Evolutionary conservation across 73 alveolate genomes (phyloP), one percentile per base, ranked within the genome.

Genomic region (Paramecium pentaurelia): DNA sequence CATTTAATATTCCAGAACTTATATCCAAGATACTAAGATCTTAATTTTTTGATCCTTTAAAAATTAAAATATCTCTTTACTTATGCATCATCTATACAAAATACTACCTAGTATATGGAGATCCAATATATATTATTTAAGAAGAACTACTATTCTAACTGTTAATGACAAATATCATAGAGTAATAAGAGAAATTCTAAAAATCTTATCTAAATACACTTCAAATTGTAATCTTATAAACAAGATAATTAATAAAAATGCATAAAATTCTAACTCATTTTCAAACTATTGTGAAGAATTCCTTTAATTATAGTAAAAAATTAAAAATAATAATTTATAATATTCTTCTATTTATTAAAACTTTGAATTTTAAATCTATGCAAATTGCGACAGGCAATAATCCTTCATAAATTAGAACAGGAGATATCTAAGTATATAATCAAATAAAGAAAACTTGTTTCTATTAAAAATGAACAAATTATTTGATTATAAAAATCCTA

Each of bases 21-120:
- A 73, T 73, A 40, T 73, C 87, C 27, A 73, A 73, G 58, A 73
- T 73, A 40, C 87, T 73, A 38, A 73, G 40, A 37, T 73, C 64
- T 30, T 73, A 4, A 38, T 73, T 36, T 73, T 36, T 73, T 32
- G 87, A 73, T 73, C 60, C 36, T 40, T 37, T 73, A 71, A 32
- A 71, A 0, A 71, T 71, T 1, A 71, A 34, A 38, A 71, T 71
- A 71, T 71, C 86, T 71, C 86, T 9, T 30, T 71, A 14, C 10
- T 71, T 3, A 32, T 71, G 38, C 58, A 71, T 28, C 86, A 32
- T 20, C 20, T 71, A 11, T 27, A 73, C 47, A 22, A 36, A 73
- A 73, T 73, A 73, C 0, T 42, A 37, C 28, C 60, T 68, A 68
- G n/a, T 11, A 37, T n/a, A 73, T 36, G 14, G n/a, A 22, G 16